These are phyloP conservation scores for Polygonum maritimum DNA, from an alignment of 148 eudicot genomes.

Conservation along the genomic window DNA sequence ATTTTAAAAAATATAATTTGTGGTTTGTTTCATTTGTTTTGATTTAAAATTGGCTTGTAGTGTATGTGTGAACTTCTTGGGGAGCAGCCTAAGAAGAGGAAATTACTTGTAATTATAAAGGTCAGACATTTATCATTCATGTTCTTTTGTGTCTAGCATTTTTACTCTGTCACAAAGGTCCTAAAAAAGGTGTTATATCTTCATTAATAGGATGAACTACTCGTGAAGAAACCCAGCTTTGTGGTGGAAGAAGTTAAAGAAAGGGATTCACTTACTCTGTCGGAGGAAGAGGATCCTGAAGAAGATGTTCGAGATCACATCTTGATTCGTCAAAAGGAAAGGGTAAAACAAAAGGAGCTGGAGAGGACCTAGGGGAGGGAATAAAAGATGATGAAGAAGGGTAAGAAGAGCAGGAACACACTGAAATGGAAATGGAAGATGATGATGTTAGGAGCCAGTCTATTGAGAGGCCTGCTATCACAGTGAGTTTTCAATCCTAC, in stretches of 20 bases:
- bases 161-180: neutral
- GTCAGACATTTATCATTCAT: neutral
- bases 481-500: too few relatives aligned
- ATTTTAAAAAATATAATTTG: too few relatives aligned
- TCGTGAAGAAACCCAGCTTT: neutral
- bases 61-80: constrained; percentile 30
- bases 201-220: neutral
- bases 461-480: too few relatives aligned
- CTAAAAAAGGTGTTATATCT: neutral
- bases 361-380: neutral
- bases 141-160: neutral
- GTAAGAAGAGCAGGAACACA: constrained; percentile 12
- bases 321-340: neutral
- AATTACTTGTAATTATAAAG: constrained; percentile 22
- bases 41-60: constrained; percentile 22
- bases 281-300: neutral
- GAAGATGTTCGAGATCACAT: neutral
- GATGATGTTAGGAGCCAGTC: too few relatives aligned
- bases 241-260: neutral
- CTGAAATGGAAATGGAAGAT: constrained; percentile 17
- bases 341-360: neutral
- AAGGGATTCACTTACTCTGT: neutral
- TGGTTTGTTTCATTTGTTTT: neutral
- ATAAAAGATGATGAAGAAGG: neutral
- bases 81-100: constrained; percentile 31